Conservation (phyloP, 768 basidiomycete species). For the Mycena vulgaris region DNA sequence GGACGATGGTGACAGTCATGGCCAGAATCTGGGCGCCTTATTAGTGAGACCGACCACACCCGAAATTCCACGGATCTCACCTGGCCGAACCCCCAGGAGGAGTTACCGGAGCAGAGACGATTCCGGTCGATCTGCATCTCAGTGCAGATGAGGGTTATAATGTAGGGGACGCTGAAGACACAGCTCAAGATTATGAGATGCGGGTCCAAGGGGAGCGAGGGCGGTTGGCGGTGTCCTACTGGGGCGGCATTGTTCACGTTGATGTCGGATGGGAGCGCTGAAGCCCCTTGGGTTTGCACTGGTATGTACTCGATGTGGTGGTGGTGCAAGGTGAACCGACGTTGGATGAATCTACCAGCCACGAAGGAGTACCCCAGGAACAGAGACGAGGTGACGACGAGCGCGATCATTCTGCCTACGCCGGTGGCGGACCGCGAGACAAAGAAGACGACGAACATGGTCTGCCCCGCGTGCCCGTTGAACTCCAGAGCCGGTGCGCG, state of each 20-base stretch:
- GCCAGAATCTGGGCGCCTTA: conserved; percentile 20
- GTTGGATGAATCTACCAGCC: conserved; percentile 17
- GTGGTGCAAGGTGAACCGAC: neutral
- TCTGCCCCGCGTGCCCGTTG: neutral
- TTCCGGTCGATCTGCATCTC: conserved; percentile 37
- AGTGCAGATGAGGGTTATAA: conserved; percentile 10
- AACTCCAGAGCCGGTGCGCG: conserved; percentile 19
- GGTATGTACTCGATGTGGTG: neutral
- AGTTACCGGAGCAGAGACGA: conserved; percentile 19
- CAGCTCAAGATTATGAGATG: neutral
- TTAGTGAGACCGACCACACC: neutral
- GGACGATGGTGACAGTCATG: conserved; percentile 35
- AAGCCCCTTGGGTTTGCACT: neutral
- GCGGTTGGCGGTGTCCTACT: neutral
- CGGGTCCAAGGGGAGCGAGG: conserved; percentile 2
- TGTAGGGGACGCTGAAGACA: conserved; percentile 7
- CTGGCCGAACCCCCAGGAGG: conserved; percentile 48
- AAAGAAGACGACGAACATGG: neutral
- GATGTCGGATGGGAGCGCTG: neutral
- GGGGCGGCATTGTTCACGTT: too few relatives aligned
- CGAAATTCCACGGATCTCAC: conserved; percentile 18
- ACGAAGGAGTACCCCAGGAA: conserved; percentile 24
- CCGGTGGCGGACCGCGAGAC: conserved; percentile 12
- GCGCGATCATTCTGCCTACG: conserved; percentile 20
- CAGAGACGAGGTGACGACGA: conserved; percentile 18